A percentile compares a stretch with the other conserved stretches of the same genome.
Conservation (phyloP, 495 filamentous ascomycete genomes). For the Aspergillus diversus region DNA sequence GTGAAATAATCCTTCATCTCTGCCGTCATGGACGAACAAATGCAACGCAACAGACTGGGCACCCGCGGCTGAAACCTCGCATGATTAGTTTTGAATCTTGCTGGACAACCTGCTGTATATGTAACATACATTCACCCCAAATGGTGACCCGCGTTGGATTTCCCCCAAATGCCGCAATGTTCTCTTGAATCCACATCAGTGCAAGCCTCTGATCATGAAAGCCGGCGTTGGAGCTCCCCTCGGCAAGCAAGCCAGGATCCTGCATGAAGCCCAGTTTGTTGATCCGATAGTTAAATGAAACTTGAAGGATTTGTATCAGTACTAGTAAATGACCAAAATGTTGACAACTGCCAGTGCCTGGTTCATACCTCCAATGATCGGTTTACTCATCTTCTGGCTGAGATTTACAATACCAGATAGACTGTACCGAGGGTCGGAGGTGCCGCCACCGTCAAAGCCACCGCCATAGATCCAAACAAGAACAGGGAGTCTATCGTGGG, state of each 20-base stretch:
- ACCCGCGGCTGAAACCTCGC: too few species aligned
- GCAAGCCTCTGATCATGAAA: background rate
- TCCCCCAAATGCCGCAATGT: background rate
- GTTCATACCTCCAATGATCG: too few species aligned
- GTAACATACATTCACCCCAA: background rate
- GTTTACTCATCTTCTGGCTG: too few species aligned
- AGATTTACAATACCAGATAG: background rate
- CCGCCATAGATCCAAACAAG: background rate
- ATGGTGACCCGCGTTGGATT: background rate
- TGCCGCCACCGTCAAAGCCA: background rate
- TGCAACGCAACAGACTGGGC: too few species aligned
- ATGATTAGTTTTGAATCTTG: too few species aligned
- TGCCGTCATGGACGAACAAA: too few species aligned
- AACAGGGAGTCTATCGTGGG: slow-evolving; percentile 1
- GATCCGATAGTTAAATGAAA: background rate
- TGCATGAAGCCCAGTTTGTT: background rate
- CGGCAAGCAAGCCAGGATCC: background rate
- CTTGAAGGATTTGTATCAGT: background rate
- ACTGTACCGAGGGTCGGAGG: background rate
- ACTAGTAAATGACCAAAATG: background rate
- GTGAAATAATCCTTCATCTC: too few species aligned
- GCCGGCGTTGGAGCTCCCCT: background rate
- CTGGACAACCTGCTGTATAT: too few species aligned
- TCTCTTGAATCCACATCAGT: background rate
- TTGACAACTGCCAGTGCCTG: too few species aligned